A percentile compares a stretch with the other conserved stretches of the same genome.
phyloP scores from a whole-genome alignment of 306 rosid species.

The Rubus idaeus region DNA sequence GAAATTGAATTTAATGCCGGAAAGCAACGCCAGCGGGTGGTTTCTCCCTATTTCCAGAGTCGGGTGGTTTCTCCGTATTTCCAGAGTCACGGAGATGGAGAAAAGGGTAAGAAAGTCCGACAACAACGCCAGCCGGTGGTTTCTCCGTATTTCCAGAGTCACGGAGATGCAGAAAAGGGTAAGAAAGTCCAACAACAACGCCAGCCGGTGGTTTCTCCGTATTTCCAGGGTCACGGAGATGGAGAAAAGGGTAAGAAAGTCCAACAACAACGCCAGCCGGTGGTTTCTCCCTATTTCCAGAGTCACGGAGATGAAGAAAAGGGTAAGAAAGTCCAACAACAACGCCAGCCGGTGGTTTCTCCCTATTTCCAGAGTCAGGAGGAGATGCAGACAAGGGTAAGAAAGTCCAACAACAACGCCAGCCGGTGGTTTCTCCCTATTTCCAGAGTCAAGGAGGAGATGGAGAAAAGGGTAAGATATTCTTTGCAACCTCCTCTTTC shows the following conservation, averaged over 20 bases:
- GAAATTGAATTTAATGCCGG: neutral
- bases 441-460: neutral
- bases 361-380: neutral
- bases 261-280: neutral
- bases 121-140: too few species aligned
- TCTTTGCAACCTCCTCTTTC: neutral
- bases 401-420: neutral
- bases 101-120: too few species aligned
- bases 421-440: neutral
- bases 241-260: neutral
- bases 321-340: neutral
- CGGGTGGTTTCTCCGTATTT: too few species aligned
- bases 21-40: too few species aligned
- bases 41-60: too few species aligned
- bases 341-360: neutral
- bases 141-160: too few species aligned
- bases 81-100: too few species aligned
- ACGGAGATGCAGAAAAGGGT: too few species aligned
- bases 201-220: neutral
- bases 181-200: too few species aligned
- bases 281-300: slow-evolving; percentile 3
- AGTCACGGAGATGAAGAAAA: neutral
- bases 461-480: neutral
- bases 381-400: neutral
- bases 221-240: neutral